Base-by-base conservation (phyloP, 371 early-diverging fungal genomes). In the Lichtheimia ornata region DNA sequence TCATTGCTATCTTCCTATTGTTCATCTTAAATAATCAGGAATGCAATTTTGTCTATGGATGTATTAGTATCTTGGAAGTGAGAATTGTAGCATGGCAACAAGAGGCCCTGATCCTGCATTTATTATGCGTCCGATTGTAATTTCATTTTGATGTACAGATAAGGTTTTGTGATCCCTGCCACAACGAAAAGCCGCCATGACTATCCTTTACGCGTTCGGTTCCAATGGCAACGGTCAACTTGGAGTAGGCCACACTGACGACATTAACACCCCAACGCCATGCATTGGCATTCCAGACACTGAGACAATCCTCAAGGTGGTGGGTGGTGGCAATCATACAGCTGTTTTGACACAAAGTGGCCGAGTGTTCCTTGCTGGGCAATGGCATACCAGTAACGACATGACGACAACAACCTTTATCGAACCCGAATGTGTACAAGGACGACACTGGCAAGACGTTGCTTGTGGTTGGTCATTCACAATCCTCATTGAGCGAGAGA, bases 271-370 rank as follows among this genome's bases (percentile, higher is more conserved):
- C 15, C 72, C 76, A 2, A 59, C 61, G 17, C 52, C 18, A 11
- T 76, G 79, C 45, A 42, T 67, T 2, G 76, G 71, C 18, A 44
- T 74, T 43, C 76, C 72, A 5, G 47, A 40, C 0, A 28, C 61
- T 30, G 66, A 67, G 24, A 24, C 59, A 5, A 62, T 73, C 12
- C 25, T 57, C 27, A 71, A 79, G 17, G 56, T 80, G 1, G 61
- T 65, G 5, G 86, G 87, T 17, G 91, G 90, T 14, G 85, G 88
- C 4, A 89, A 89, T 56, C 91, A 89, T 59, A 74, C 88, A 0
- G 83, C 82, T 0, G 47, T 85, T 13, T 59, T 87, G 22, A 82
- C 83, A 0, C 50, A 66, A 4, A 56, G 50, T 3, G 71, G 74
- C 35, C 62, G 59, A 41, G 56, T 64, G 11, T 71, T 35, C 9